Percentiles rank a stretch among this genome's conserved stretches.
phyloP scores from a whole-genome alignment of 164 flowering plant species.

The Aristolochia californica region DNA sequence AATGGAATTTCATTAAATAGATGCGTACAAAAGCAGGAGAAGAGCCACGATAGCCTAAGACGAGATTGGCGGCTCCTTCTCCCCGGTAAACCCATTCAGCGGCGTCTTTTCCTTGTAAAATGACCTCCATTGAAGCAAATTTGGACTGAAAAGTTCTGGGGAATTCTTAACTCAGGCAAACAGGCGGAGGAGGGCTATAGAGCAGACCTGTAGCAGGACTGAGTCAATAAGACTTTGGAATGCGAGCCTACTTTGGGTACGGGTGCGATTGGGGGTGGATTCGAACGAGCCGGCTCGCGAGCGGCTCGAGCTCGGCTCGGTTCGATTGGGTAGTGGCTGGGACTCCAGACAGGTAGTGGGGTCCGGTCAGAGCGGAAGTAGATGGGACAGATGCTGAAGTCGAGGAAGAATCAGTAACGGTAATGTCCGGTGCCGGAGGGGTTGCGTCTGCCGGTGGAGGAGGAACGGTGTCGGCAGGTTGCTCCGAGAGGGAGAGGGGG shows the following conservation, averaged over 20 bases:
- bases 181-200: too few species aligned
- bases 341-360: slow-evolving; percentile 47
- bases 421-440: slow-evolving; percentile 44
- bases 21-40: slow-evolving; percentile 50
- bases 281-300: too few species aligned
- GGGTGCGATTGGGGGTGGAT: too few species aligned
- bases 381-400: slow-evolving; percentile 74
- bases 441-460: slow-evolving; percentile 16
- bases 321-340: too few species aligned
- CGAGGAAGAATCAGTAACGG: slow-evolving; percentile 87
- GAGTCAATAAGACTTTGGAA: too few species aligned
- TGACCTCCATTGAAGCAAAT: slow-evolving; percentile 26
- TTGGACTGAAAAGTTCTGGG: too few species aligned
- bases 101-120: slow-evolving; percentile 51
- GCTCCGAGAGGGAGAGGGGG: slow-evolving; percentile 18
- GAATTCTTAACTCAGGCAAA: too few species aligned
- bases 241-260: too few species aligned
- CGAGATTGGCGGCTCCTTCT: slow-evolving; percentile 86
- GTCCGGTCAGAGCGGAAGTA: slow-evolving; percentile 52
- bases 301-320: too few species aligned
- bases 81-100: slow-evolving; percentile 79
- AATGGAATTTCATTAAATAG: background rate
- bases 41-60: slow-evolving; percentile 65
- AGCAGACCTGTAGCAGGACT: too few species aligned
- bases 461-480: slow-evolving; percentile 14